Percentiles rank a stretch among this genome's conserved stretches.
These are phyloP conservation scores for Bathelium albidoporum DNA, from an alignment of 495 filamentous ascomycete species.

Conservation along the genomic window DNA sequence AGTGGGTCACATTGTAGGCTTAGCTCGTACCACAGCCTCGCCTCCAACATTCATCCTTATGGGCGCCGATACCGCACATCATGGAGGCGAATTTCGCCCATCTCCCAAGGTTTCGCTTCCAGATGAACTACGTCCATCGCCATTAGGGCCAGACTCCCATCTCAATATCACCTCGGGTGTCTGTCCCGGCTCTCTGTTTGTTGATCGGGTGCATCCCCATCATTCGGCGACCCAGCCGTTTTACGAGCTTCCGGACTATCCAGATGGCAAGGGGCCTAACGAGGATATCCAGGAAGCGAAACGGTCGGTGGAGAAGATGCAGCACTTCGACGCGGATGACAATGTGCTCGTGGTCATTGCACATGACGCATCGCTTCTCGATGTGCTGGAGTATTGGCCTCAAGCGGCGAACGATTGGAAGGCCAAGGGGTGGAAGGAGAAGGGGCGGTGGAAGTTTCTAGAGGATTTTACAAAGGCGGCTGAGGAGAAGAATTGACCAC, in stretches of 20 bases:
- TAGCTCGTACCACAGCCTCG: slow-evolving; percentile 40
- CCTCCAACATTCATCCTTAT: slow-evolving; percentile 45
- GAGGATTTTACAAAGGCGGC: slow-evolving; percentile 38
- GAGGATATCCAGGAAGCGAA: slow-evolving; percentile 7
- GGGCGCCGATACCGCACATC: slow-evolving; percentile 46
- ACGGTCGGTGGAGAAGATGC: slow-evolving; percentile 8
- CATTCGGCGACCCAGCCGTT: slow-evolving; percentile 25
- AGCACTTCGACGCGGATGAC: slow-evolving; percentile 37
- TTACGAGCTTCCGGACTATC: slow-evolving; percentile 17
- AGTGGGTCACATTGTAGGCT: slow-evolving; percentile 45
- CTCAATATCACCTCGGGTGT: slow-evolving; percentile 4
- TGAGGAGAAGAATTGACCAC: slow-evolving; percentile 7
- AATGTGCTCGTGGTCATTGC: slow-evolving; percentile 43
- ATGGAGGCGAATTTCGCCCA: slow-evolving; percentile 44
- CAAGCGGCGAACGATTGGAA: slow-evolving; percentile 40
- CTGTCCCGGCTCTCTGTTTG: slow-evolving; percentile 36
- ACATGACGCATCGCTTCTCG: slow-evolving; percentile 41
- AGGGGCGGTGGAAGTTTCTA: slow-evolving; percentile 45
- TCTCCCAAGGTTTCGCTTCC: slow-evolving; percentile 41
- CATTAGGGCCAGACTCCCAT: slow-evolving; percentile 13
- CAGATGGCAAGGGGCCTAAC: slow-evolving; percentile 9
- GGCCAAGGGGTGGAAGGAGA: slow-evolving; percentile 40
- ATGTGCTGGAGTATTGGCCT: slow-evolving; percentile 43
- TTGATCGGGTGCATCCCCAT: slow-evolving; percentile 23
- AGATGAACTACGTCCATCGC: slow-evolving; percentile 31